phyloP scores from a whole-genome alignment of 1,284 basidiomycete genomes.

The Moesziomyces sp. region DNA sequence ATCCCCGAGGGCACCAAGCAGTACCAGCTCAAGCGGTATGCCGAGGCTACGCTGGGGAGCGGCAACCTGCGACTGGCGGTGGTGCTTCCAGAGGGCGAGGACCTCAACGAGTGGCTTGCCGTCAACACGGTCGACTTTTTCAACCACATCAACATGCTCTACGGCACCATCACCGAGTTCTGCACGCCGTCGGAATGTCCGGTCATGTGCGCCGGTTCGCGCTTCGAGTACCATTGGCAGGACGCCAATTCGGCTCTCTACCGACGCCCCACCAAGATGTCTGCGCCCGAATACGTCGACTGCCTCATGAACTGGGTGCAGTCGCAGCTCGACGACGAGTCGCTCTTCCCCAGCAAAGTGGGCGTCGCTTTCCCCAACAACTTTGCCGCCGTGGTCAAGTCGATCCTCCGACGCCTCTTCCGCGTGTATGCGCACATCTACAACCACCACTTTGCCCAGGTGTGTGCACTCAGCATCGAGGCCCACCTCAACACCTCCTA shows the following conservation, averaged over 20 bases:
- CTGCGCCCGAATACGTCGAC: slow-evolving; percentile 85
- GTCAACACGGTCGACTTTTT: slow-evolving; percentile 68
- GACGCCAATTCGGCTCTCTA: slow-evolving; percentile 71
- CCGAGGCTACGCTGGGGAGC: slow-evolving; percentile 88
- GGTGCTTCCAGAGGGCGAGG: slow-evolving; percentile 65
- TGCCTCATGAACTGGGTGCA: slow-evolving; percentile 99
- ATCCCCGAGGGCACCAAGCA: slow-evolving; percentile 95
- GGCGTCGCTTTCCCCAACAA: slow-evolving; percentile 91
- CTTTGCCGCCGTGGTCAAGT: slow-evolving; percentile 90
- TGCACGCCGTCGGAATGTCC: slow-evolving; percentile 76
- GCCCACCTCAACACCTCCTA: slow-evolving; percentile 99
- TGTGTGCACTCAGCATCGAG: slow-evolving; percentile 97
- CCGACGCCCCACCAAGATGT: slow-evolving; percentile 64
- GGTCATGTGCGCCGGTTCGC: slow-evolving; percentile 97
- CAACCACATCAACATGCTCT: slow-evolving; percentile 68
- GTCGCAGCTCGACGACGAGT: slow-evolving; percentile 88
- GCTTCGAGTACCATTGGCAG: slow-evolving; percentile 99
- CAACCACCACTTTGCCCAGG: slow-evolving; percentile 99
- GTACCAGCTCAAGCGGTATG: slow-evolving; percentile 95
- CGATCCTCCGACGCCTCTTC: slow-evolving; percentile 91
- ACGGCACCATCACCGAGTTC: slow-evolving; percentile 67
- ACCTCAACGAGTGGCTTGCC: slow-evolving; percentile 66
- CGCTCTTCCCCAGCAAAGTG: slow-evolving; percentile 92
- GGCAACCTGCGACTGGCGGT: slow-evolving; percentile 66
- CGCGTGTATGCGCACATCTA: slow-evolving; percentile 98